phyloP scores from a whole-genome alignment of 2,329 filamentous ascomycete species.

The Coccinonectria pachysandricola region DNA sequence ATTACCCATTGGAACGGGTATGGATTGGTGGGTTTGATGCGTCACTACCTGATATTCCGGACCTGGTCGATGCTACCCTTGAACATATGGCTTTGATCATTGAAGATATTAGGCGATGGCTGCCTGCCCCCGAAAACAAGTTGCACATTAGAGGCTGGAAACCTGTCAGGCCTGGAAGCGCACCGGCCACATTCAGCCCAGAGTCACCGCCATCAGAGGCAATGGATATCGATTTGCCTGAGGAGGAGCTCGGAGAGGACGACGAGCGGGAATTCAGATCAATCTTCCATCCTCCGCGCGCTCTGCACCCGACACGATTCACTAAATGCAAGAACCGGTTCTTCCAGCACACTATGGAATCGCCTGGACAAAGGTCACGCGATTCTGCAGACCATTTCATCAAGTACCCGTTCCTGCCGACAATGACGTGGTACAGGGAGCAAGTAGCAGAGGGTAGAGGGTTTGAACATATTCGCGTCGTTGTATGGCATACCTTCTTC shows the following conservation, averaged over 20 bases:
- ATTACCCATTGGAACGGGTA: constrained; percentile 28
- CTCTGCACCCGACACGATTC: too few species aligned
- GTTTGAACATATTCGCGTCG: constrained; percentile 38
- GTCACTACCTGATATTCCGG: constrained; percentile 8
- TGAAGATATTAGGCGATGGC: constrained; percentile 19
- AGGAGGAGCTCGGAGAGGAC: constrained; percentile 10
- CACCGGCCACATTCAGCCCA: constrained; percentile 1
- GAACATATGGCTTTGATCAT: constrained; percentile 25
- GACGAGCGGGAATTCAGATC: constrained; percentile 18
- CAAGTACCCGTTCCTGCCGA: constrained; percentile 34
- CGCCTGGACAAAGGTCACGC: constrained; percentile 1
- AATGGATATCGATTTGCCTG: constrained; percentile 11
- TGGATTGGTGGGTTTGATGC: constrained; percentile 34
- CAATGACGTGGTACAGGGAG: constrained; percentile 40
- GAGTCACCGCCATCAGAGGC: constrained; percentile 5
- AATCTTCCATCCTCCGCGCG: constrained; percentile 40
- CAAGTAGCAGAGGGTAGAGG: constrained; percentile 36
- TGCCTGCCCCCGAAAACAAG: constrained; percentile 24
- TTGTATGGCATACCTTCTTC: constrained; percentile 33
- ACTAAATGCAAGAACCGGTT: constrained; percentile 35
- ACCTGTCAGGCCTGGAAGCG: constrained; percentile 13
- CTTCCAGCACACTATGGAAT: constrained; percentile 25
- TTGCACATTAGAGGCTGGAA: constrained; percentile 30
- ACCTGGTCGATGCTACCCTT: constrained; percentile 34
- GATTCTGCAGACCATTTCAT: constrained; percentile 2